Percentiles rank a stretch among this genome's conserved stretches.
phyloP scores from a whole-genome alignment of 2,329 filamentous ascomycete genomes.

The Coniochaeta sp. region DNA sequence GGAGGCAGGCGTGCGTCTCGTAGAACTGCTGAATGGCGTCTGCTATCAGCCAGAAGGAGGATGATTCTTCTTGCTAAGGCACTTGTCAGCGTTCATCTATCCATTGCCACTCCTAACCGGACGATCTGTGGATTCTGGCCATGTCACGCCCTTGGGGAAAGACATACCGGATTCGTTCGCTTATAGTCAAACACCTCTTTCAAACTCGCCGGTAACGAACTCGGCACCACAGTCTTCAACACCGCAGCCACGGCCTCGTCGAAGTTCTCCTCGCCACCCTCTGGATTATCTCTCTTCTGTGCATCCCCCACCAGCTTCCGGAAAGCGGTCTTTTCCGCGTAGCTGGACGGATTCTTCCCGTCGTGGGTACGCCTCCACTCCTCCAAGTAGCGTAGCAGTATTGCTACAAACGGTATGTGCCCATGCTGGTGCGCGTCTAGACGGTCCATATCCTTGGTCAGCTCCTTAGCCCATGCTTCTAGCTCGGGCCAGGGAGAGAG shows the following conservation, averaged over 20 bases:
- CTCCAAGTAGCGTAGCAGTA: conserved; percentile 76
- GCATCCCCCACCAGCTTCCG: conserved; percentile 60
- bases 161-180: conserved; percentile 43
- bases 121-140: conserved; percentile 8
- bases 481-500: conserved; percentile 83
- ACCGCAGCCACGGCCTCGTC: conserved; percentile 86
- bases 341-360: conserved; percentile 62
- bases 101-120: neutral
- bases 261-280: conserved; percentile 94
- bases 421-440: conserved; percentile 79
- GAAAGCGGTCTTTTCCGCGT: conserved; percentile 83
- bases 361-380: conserved; percentile 69
- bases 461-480: conserved; percentile 53
- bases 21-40: conserved; percentile 74
- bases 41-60: conserved; percentile 84
- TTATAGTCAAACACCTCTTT: conserved; percentile 72
- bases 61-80: conserved; percentile 32
- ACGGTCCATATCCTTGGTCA: conserved; percentile 61
- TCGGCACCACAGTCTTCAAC: conserved; percentile 72
- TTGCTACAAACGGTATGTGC: conserved; percentile 79
- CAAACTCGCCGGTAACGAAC: conserved; percentile 61
- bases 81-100: conserved; percentile 10
- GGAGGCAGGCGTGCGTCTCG: conserved; percentile 63
- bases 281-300: conserved; percentile 64
- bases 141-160: conserved; percentile 10